These are phyloP conservation scores for Microbotryomycetes sp. DNA, from an alignment of 1,284 basidiomycete species.

Conservation along the genomic window DNA sequence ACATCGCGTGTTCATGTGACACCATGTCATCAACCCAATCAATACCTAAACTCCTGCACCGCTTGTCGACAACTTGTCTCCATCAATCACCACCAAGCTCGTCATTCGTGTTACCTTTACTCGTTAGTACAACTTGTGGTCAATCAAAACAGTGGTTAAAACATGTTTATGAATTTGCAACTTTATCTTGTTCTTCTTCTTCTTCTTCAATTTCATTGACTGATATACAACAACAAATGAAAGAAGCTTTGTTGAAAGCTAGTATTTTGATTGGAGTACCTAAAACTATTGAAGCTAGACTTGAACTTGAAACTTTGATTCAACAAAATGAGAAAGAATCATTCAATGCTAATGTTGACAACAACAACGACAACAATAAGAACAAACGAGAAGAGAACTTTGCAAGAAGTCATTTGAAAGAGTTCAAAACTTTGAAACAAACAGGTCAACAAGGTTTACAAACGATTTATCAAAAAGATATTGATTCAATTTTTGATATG, in stretches of 20 bases:
- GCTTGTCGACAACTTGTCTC: neutral
- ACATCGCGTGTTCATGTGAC: no score
- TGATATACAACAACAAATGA: slow-evolving; percentile 5
- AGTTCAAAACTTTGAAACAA: no score
- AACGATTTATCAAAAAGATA: slow-evolving; percentile 18
- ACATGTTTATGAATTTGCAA: neutral
- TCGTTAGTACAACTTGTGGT: neutral
- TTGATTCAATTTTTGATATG: slow-evolving; percentile 21
- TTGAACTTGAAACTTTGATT: slow-evolving; percentile 9
- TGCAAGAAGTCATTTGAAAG: no score
- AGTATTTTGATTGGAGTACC: slow-evolving; percentile 23
- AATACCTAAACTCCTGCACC: neutral
- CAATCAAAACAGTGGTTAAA: neutral
- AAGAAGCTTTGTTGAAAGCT: slow-evolving; percentile 19
- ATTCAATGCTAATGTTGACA: no score
- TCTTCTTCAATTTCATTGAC: neutral
- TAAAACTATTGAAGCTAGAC: slow-evolving; percentile 10
- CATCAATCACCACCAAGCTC: neutral
- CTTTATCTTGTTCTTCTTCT: neutral
- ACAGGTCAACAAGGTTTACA: slow-evolving; percentile 6
- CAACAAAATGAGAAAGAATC: neutral
- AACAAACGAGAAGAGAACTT: neutral
- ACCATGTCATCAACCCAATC: no score
- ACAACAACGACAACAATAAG: neutral
- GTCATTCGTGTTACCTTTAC: neutral